phyloP scores from a whole-genome alignment of 1,284 basidiomycete genomes.

The Meripilus lineatus region DNA sequence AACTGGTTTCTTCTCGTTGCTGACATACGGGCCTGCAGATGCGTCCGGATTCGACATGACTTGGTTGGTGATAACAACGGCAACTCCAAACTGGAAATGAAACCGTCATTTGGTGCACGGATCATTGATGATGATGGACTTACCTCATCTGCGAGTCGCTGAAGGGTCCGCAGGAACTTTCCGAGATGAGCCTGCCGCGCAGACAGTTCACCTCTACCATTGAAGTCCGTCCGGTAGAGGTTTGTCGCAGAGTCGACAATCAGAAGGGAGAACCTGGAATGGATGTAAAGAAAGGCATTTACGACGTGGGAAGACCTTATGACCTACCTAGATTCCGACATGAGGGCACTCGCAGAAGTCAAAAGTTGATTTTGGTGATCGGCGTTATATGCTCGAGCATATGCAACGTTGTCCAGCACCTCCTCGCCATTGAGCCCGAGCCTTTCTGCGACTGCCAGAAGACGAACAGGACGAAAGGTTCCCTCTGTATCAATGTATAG shows the following conservation, averaged over 20 bases:
- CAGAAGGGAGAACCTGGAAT: slow-evolving; percentile 84
- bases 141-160: slow-evolving; percentile 95
- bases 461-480: slow-evolving; percentile 94
- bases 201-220: slow-evolving; percentile 92
- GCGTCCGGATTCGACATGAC: slow-evolving; percentile 98
- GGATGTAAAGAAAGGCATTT: background rate
- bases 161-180: slow-evolving; percentile 90
- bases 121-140: slow-evolving; percentile 1
- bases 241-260: slow-evolving; percentile 98
- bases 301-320: background rate
- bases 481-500: slow-evolving; percentile 99
- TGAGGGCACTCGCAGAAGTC: slow-evolving; percentile 90
- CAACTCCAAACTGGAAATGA: slow-evolving; percentile 81
- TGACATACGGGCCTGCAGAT: slow-evolving; percentile 82
- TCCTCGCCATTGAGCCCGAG: slow-evolving; percentile 97
- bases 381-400: slow-evolving; percentile 97
- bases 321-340: slow-evolving; percentile 90
- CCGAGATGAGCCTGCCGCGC: slow-evolving; percentile 97
- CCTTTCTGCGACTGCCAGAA: slow-evolving; percentile 93
- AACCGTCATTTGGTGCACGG: slow-evolving; percentile 12
- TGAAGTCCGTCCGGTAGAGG: slow-evolving; percentile 95
- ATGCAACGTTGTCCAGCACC: slow-evolving; percentile 97
- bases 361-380: slow-evolving; percentile 95
- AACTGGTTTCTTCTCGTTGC: slow-evolving; percentile 96
- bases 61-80: slow-evolving; percentile 97